phyloP scores from a whole-genome alignment of 441 rosid species.

The Eutrema salsugineum region DNA sequence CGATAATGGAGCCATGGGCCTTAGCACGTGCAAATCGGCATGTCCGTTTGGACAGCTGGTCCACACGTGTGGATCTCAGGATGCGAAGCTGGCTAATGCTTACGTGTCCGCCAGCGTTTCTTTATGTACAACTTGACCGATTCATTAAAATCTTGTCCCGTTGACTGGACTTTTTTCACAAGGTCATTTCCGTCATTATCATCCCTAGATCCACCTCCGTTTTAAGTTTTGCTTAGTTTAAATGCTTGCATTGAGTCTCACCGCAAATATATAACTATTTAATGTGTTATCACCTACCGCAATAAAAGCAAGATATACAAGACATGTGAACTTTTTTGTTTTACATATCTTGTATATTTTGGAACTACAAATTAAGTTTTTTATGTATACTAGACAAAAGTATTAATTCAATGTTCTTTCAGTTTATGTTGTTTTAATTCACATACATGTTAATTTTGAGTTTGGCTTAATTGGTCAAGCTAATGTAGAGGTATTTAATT shows the following conservation, averaged over 20 bases:
- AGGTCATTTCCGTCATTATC: conserved; percentile 18
- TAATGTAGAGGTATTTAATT: background rate
- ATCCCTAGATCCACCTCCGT: background rate
- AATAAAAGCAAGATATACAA: conserved; percentile 16
- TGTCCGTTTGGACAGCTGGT: conserved; percentile 20
- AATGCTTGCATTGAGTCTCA: conserved; percentile 18
- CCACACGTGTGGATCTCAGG: conserved; percentile 20
- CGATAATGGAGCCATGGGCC: conserved; percentile 15
- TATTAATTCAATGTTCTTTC: background rate
- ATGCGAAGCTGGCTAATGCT: conserved; percentile 11
- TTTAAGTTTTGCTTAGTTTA: background rate
- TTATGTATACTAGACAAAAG: conserved; percentile 9
- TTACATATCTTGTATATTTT: background rate
- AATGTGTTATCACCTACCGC: conserved; percentile 25
- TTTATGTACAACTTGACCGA: background rate
- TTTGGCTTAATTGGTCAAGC: background rate
- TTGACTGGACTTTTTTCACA: conserved; percentile 5
- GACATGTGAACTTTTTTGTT: conserved; percentile 11
- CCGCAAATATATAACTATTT: background rate
- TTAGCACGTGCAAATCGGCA: conserved; percentile 16
- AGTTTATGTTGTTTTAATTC: background rate
- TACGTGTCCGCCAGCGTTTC: conserved; percentile 17
- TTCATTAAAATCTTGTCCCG: background rate
- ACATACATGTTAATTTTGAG: background rate
- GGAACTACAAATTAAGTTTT: background rate